Evolutionary conservation across 768 basidiomycete genomes (phyloP).

Genomic region (Tremella yokohamensis): DNA sequence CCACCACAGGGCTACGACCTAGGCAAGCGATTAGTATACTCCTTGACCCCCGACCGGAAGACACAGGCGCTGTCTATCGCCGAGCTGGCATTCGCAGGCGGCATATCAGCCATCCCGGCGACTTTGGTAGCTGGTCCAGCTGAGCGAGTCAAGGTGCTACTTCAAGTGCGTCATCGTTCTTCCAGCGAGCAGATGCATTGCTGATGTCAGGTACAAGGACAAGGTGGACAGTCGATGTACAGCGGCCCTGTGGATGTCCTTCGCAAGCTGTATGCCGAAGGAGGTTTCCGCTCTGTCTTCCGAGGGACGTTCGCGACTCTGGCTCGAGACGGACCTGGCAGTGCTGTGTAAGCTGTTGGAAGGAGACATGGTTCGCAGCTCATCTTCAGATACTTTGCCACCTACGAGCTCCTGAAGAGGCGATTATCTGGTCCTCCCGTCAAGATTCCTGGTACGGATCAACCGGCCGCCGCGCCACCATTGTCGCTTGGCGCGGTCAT

Average conservation of each 20-base stretch:
- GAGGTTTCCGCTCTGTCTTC: constrained; percentile 85
- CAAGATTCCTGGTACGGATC: constrained; percentile 25
- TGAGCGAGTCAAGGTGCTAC: constrained; percentile 90
- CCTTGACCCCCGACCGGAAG: constrained; percentile 72
- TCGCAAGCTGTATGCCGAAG: constrained; percentile 84
- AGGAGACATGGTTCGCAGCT: not conserved
- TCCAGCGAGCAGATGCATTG: not conserved
- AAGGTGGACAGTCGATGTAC: constrained; percentile 64
- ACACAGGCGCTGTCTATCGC: constrained; percentile 62
- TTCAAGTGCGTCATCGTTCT: constrained; percentile 62
- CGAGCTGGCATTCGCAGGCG: constrained; percentile 89
- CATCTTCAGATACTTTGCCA: constrained; percentile 77
- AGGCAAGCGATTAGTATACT: constrained; percentile 79
- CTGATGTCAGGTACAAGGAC: constrained; percentile 70
- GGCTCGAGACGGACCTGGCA: constrained; percentile 91
- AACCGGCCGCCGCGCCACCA: constrained; percentile 69
- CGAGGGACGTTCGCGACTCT: constrained; percentile 91
- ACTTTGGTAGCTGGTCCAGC: constrained; percentile 92
- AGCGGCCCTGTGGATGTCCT: constrained; percentile 90
- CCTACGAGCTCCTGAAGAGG: constrained; percentile 92
- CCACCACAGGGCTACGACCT: constrained; percentile 75
- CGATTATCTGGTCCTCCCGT: constrained; percentile 58
- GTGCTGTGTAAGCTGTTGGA: constrained; percentile 70
- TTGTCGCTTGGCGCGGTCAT: constrained; percentile 83
- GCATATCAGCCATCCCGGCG: constrained; percentile 86